These are phyloP conservation scores for Laguncularia racemosa DNA, from an alignment of 345 rosid species.

Conservation along the genomic window DNA sequence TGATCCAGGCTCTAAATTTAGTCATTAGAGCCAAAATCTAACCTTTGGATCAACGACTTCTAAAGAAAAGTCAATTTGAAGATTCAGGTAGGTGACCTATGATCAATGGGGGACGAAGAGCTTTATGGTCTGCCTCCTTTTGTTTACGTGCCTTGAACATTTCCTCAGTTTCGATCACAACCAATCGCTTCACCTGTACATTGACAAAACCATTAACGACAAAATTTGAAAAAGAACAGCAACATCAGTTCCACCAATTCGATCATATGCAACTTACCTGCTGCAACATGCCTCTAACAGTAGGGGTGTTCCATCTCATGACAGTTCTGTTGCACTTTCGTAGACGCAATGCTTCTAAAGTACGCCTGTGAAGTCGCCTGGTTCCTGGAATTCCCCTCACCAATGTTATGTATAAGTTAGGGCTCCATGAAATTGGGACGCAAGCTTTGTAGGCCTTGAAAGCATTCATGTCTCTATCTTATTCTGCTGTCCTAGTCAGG, in stretches of 20 bases:
- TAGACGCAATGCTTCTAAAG: slow-evolving; percentile 39
- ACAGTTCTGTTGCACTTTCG: slow-evolving; percentile 39
- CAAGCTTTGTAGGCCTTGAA: slow-evolving; percentile 47
- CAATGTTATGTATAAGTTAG: slow-evolving; percentile 33
- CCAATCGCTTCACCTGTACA: slow-evolving; percentile 36
- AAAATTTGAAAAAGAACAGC: neutral
- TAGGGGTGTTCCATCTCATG: slow-evolving; percentile 29
- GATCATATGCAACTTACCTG: slow-evolving; percentile 19
- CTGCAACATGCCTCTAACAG: slow-evolving; percentile 38
- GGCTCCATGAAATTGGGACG: slow-evolving; percentile 39
- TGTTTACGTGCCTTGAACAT: slow-evolving; percentile 40
- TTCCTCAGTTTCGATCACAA: slow-evolving; percentile 39
- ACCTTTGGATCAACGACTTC: neutral
- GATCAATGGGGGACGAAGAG: slow-evolving; percentile 29
- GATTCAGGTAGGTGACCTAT: slow-evolving; percentile 17
- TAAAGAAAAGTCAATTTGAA: neutral
- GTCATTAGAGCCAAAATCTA: neutral
- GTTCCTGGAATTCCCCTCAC: slow-evolving; percentile 49
- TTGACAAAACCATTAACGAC: neutral
- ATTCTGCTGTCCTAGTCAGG: slow-evolving; percentile 1
- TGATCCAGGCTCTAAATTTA: no score
- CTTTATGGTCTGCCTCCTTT: slow-evolving; percentile 22
- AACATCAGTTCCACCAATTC: neutral
- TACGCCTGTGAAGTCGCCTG: slow-evolving; percentile 40
- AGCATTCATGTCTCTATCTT: slow-evolving; percentile 24